Evolutionary conservation across 164 flowering plant species (phyloP), one percentile per base, ranked within the genome.

Genomic region (Platanus orientalis): DNA sequence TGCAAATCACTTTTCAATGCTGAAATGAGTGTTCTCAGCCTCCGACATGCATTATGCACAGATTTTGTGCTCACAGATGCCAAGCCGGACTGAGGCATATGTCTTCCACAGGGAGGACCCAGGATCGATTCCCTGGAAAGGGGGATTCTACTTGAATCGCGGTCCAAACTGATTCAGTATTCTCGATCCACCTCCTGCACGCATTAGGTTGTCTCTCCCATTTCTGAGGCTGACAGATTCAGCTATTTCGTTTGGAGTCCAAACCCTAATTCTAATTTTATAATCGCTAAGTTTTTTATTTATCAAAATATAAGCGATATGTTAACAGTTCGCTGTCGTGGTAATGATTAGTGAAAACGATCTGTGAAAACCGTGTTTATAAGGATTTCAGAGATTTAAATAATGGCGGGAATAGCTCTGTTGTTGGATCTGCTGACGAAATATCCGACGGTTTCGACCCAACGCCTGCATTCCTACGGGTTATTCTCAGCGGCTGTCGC

Each of bases 371-470:
- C 24, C 28, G 39, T 26, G 21, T 24, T 42, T 54, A 20, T 39
- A 10, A 51, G 42, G 57, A 24, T 52, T 34, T 39, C 12, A 39
- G 27, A 48, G 39, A 0, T 21, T 16, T 49, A 23, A 45, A 23
- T 5, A 68, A 82, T 82, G 85, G 66, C 83, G 51, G 85, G 85
- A 59, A 70, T 79, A 27, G 80, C 80, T 47, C 26, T 79, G 7
- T 42, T 82, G 48, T 44, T 81, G 60, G 89, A 84, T 75, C 77
- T 84, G 40, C 57, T 81, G 61, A 71, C 81, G 78, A 83, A 78
- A 71, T 80, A 82, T 29, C 85, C 85, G 13, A 71, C 54, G 61
- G 71, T 80, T n/a, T 59, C 75, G 1, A 25, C 78, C 28, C 79
- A 72, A 29, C 21, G 68, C 58, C 27, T 84, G 21, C 83, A 81